These are phyloP conservation scores for Cryphonectria carpinicola DNA, from an alignment of 2,329 filamentous ascomycete species.

Conservation along the genomic window DNA sequence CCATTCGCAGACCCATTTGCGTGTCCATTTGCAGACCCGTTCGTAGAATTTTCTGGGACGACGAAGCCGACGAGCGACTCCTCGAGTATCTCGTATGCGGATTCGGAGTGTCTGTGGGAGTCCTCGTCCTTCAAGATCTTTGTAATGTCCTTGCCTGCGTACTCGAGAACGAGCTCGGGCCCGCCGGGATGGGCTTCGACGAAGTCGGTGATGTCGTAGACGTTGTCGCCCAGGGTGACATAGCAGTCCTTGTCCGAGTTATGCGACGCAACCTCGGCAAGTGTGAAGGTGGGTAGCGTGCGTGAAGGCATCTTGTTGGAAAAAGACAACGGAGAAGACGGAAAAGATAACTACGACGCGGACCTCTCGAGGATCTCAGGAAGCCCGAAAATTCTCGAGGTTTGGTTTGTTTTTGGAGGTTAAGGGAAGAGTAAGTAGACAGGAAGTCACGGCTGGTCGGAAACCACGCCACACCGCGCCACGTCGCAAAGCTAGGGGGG, in stretches of 20 bases:
- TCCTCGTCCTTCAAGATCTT: conserved; percentile 80
- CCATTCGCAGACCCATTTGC: conserved; percentile 33
- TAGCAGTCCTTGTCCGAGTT: conserved; percentile 85
- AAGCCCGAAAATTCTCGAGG: conserved; percentile 4
- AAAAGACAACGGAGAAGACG: neutral
- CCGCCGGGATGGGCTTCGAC: conserved; percentile 90
- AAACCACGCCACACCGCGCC: conserved; percentile 19
- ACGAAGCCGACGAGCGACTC: conserved; percentile 86
- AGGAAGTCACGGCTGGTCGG: conserved; percentile 4
- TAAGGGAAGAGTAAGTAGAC: neutral
- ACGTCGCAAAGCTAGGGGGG: conserved; percentile 1
- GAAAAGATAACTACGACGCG: neutral
- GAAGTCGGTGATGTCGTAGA: conserved; percentile 95
- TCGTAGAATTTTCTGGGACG: conserved; percentile 58
- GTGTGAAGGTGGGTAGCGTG: conserved; percentile 81
- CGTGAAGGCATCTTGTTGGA: conserved; percentile 69
- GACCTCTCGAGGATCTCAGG: conserved; percentile 9
- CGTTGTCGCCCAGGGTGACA: conserved; percentile 85
- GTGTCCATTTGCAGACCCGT: conserved; percentile 44
- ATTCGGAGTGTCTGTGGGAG: conserved; percentile 85
- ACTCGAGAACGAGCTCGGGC: conserved; percentile 83
- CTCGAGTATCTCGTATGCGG: conserved; percentile 94
- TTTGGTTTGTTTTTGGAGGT: neutral
- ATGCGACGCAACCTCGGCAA: conserved; percentile 79
- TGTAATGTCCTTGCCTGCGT: conserved; percentile 84